These are phyloP conservation scores for Paramyrothecium roridum DNA, from an alignment of 2,329 filamentous ascomycete genomes.

Conservation along the genomic window DNA sequence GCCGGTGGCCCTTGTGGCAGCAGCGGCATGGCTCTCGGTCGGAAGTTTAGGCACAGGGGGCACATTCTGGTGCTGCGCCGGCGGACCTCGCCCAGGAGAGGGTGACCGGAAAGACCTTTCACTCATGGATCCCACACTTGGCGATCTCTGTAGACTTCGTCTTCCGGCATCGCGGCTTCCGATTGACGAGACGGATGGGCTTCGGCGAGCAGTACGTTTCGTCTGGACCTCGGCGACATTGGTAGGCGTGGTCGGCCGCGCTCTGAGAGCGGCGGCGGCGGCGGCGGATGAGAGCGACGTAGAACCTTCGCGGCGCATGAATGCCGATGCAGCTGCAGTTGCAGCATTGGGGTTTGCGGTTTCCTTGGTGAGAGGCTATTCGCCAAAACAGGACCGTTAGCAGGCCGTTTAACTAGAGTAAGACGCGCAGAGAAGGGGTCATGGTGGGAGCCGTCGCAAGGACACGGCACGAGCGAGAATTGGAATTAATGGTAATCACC, in stretches of 20 bases:
- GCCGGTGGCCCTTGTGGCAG: slow-evolving; percentile 13
- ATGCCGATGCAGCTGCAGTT: slow-evolving; percentile 78
- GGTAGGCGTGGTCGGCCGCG: slow-evolving; percentile 73
- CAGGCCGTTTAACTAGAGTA: not conserved
- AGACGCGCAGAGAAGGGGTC: not conserved
- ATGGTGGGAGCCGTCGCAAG: slow-evolving; percentile 1
- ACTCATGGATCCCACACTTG: slow-evolving; percentile 79
- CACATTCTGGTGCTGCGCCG: slow-evolving; percentile 40
- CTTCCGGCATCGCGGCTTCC: slow-evolving; percentile 43
- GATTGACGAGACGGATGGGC: slow-evolving; percentile 68
- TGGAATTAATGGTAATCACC: not conserved
- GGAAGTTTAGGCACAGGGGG: slow-evolving; percentile 79
- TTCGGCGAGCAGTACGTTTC: slow-evolving; percentile 75
- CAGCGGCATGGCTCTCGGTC: slow-evolving; percentile 25
- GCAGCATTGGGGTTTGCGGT: slow-evolving; percentile 72
- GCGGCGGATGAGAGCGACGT: slow-evolving; percentile 76
- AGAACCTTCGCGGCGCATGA: slow-evolving; percentile 65
- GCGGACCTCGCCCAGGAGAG: slow-evolving; percentile 52
- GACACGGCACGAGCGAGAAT: not conserved
- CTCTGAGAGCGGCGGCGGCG: slow-evolving; percentile 79
- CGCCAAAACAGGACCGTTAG: slow-evolving; percentile 11
- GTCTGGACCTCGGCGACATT: slow-evolving; percentile 81
- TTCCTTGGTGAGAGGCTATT: slow-evolving; percentile 59
- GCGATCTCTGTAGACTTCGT: slow-evolving; percentile 56
- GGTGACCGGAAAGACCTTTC: slow-evolving; percentile 83